A percentile compares a stretch with the other conserved stretches of the same genome.
Evolutionary conservation across 73 alveolate species (phyloP).

Genomic region (Tetrahymena elliotti): DNA sequence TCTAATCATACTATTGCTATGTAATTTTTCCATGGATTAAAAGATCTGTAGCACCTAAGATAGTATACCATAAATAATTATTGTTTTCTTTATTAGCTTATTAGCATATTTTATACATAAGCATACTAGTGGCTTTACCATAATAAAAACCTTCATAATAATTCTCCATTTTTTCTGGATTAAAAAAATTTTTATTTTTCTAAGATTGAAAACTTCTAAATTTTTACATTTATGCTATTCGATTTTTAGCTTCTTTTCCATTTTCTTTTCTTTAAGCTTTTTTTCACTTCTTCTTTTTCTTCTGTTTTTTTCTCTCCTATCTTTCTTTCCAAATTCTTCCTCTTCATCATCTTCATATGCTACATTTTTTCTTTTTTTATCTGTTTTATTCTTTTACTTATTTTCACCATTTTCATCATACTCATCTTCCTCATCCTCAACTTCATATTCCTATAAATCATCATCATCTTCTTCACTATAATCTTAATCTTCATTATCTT

Average conservation of each 20-base stretch:
- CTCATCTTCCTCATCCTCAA: conserved; percentile 48
- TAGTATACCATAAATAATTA: conserved; percentile 76
- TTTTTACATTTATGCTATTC: conserved; percentile 49
- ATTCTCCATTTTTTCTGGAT: conserved; percentile 43
- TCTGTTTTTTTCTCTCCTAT: conserved; percentile 29
- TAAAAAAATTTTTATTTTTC: conserved; percentile 15
- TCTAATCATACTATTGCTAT: conserved; percentile 49
- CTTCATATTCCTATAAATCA: conserved; percentile 59
- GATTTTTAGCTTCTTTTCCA: conserved; percentile 36
- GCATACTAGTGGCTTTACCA: conserved; percentile 60
- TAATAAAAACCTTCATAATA: conserved; percentile 73
- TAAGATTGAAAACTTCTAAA: conserved; percentile 14
- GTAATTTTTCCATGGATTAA: conserved; percentile 59
- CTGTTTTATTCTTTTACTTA: conserved; percentile 35
- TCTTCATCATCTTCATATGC: conserved; percentile 14
- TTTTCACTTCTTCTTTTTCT: conserved; percentile 42
- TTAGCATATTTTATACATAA: conserved; percentile 62
- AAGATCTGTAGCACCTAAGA: conserved; percentile 77
- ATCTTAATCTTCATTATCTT: conserved; percentile 27
- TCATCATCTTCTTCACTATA: conserved; percentile 43
- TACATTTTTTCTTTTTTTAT: conserved; percentile 29
- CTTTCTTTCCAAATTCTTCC: conserved; percentile 37
- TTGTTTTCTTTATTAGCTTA: conserved; percentile 58
- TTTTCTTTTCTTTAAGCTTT: conserved; percentile 42
- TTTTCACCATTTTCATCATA: conserved; percentile 51